These are phyloP conservation scores for Sphaerulina populicola DNA, from an alignment of 2,329 filamentous ascomycete genomes.

Conservation along the genomic window DNA sequence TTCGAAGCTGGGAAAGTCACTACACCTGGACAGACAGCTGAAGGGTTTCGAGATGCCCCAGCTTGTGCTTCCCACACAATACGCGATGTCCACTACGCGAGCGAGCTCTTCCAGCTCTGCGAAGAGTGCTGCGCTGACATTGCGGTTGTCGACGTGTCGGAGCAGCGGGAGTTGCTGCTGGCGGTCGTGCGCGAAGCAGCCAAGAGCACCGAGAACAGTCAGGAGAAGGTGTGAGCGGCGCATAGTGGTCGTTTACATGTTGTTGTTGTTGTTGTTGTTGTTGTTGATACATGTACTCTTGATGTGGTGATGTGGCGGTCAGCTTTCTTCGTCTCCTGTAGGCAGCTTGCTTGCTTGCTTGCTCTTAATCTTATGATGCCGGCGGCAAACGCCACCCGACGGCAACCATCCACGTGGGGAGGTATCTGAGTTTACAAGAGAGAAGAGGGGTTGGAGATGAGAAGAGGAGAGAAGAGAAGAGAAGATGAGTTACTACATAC, in stretches of 20 bases:
- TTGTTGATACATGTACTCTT: not conserved
- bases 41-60: constrained; percentile 80
- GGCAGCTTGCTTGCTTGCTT: not conserved
- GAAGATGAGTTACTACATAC: not conserved
- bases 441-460: not conserved
- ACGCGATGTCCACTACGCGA: constrained; percentile 87
- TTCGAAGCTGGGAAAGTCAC: constrained; percentile 71
- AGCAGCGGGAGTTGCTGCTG: constrained; percentile 29
- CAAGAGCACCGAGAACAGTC: constrained; percentile 20
- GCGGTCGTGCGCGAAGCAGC: constrained; percentile 11
- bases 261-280: not conserved
- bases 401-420: not conserved
- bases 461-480: not conserved
- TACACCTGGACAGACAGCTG: constrained; percentile 72
- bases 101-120: constrained; percentile 74
- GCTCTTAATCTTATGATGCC: not conserved
- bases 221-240: not conserved
- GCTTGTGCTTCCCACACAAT: constrained; percentile 80
- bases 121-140: constrained; percentile 60
- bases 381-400: not conserved
- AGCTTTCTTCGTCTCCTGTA: not conserved
- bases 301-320: not conserved
- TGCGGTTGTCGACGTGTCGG: constrained; percentile 30
- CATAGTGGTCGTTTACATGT: constrained; percentile 4
- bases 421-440: no score